Evolutionary conservation across 2,329 filamentous ascomycete species (phyloP).

Genomic region (Pseudovirgaria hyperparasitica): DNA sequence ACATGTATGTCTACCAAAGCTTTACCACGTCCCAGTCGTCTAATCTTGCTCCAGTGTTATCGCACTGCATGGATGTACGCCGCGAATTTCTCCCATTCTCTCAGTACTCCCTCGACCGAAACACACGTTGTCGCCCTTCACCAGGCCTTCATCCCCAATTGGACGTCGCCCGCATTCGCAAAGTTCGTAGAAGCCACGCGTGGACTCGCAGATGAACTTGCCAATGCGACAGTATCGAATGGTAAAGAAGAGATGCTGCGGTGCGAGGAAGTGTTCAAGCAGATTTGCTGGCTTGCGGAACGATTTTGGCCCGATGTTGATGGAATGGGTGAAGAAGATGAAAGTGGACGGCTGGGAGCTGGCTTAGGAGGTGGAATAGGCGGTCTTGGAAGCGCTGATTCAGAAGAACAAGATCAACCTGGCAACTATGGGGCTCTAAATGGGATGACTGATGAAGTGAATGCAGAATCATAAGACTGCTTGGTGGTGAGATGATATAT

Average conservation of each 20-base stretch:
- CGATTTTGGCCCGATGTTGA: constrained; percentile 38
- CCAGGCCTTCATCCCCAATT: constrained; percentile 38
- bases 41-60: constrained; percentile 23
- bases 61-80: constrained; percentile 36
- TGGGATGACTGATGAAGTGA: no score
- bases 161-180: constrained; percentile 36
- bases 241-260: constrained; percentile 34
- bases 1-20: constrained; percentile 27
- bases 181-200: constrained; percentile 38
- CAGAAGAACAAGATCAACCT: constrained; percentile 3
- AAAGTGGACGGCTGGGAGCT: constrained; percentile 14
- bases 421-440: no score
- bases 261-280: constrained; percentile 34
- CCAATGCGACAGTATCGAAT: constrained; percentile 33
- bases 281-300: constrained; percentile 35
- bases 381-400: constrained; percentile 1
- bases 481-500: no score
- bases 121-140: constrained; percentile 35
- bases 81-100: constrained; percentile 27
- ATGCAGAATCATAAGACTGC: no score
- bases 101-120: constrained; percentile 25
- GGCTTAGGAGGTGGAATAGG: constrained; percentile 5
- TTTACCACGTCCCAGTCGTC: not conserved
- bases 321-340: constrained; percentile 35
- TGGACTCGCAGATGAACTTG: constrained; percentile 36